phyloP scores from a whole-genome alignment of 805 yeast genomes.

The Metschnikowia baotianmanensis region DNA sequence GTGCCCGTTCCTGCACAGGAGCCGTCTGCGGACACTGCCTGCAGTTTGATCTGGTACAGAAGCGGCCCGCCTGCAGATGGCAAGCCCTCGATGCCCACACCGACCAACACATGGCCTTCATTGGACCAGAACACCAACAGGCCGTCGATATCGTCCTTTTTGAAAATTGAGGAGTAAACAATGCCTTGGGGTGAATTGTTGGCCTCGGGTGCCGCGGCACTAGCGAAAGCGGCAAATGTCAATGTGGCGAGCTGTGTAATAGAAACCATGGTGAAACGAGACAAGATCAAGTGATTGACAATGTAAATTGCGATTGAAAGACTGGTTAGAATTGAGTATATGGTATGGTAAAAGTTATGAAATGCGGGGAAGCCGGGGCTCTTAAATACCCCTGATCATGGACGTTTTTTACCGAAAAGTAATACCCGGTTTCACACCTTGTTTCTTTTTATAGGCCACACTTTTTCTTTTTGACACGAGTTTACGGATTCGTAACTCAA shows the following conservation, averaged over 20 bases:
- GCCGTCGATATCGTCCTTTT: constrained; percentile 26
- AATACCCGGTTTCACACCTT: too few relatives aligned
- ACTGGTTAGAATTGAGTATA: too few relatives aligned
- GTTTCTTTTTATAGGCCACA: too few relatives aligned
- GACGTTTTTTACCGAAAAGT: too few relatives aligned
- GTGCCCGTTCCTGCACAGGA: constrained; percentile 29
- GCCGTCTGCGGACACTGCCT: constrained; percentile 34
- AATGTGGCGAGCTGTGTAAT: not conserved
- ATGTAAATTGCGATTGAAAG: too few relatives aligned
- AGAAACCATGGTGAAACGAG: not conserved
- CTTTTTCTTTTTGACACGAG: too few relatives aligned
- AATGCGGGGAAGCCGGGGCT: too few relatives aligned
- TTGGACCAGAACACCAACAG: constrained; percentile 26
- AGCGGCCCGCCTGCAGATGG: constrained; percentile 39
- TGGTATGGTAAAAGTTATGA: too few relatives aligned
- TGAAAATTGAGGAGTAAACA: constrained; percentile 26
- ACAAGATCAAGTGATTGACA: not conserved
- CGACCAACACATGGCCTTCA: constrained; percentile 33
- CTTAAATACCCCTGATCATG: too few relatives aligned
- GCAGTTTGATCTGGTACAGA: constrained; percentile 37
- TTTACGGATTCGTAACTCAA: too few relatives aligned
- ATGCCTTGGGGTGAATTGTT: constrained; percentile 29
- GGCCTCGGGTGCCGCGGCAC: constrained; percentile 26
- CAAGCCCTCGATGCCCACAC: constrained; percentile 31
- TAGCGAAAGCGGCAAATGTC: constrained; percentile 14